Percentiles rank a stretch among this genome's conserved stretches.
Conservation (phyloP, 2,329 filamentous ascomycete genomes). For the Coniochaeta sp. region DNA sequence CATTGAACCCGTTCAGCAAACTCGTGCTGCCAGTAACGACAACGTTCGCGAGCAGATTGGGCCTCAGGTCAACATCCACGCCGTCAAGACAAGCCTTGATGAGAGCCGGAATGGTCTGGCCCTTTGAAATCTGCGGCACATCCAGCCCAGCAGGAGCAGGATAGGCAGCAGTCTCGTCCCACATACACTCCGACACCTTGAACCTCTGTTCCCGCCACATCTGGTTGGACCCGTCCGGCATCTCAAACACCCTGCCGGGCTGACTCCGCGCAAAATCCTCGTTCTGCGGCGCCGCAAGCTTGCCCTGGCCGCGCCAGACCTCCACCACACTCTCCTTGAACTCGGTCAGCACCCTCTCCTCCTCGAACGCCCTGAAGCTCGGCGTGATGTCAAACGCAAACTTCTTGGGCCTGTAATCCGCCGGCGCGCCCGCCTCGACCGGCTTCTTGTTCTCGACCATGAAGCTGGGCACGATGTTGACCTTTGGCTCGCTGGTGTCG, state of each 20-base stretch:
- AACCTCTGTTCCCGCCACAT: slow-evolving; percentile 88
- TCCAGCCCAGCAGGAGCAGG: slow-evolving; percentile 30
- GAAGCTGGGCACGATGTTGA: slow-evolving; percentile 77
- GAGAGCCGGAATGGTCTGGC: slow-evolving; percentile 76
- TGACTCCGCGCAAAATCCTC: slow-evolving; percentile 66
- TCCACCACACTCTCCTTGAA: slow-evolving; percentile 98
- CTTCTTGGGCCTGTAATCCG: slow-evolving; percentile 66
- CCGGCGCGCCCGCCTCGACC: slow-evolving; percentile 76
- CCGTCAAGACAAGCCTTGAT: slow-evolving; percentile 69
- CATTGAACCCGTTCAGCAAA: slow-evolving; percentile 84
- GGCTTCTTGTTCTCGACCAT: slow-evolving; percentile 80
- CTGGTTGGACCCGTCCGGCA: slow-evolving; percentile 94
- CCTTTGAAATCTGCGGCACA: slow-evolving; percentile 47
- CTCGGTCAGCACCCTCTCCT: slow-evolving; percentile 87
- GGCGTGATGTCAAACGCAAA: slow-evolving; percentile 55
- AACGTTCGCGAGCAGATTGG: slow-evolving; percentile 77
- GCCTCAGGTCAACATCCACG: slow-evolving; percentile 83
- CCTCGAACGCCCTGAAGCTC: slow-evolving; percentile 76
- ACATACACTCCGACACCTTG: slow-evolving; percentile 80
- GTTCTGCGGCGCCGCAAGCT: slow-evolving; percentile 57
- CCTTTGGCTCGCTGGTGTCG: slow-evolving; percentile 57
- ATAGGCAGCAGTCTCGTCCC: slow-evolving; percentile 75
- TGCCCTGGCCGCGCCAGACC: slow-evolving; percentile 76
- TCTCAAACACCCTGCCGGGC: slow-evolving; percentile 86
- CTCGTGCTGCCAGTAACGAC: slow-evolving; percentile 87